Percentiles rank a stretch among this genome's conserved stretches.
Conservation (phyloP, 2,329 filamentous ascomycete genomes). For the Aspergillus fructus region DNA sequence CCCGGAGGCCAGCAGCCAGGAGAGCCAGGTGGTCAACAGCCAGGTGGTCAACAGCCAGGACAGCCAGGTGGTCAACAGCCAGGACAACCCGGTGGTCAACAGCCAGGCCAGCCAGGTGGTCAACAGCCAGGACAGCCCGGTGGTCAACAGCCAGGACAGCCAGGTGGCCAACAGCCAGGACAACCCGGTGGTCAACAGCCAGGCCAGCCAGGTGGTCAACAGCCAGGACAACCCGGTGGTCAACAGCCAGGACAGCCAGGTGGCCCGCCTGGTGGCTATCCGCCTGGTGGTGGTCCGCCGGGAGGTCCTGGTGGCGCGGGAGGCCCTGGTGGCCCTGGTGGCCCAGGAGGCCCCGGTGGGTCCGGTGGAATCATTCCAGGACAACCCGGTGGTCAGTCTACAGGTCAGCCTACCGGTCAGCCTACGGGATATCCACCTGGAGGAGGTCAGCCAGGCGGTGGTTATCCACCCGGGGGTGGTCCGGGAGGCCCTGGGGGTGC, state of each 20-base stretch:
- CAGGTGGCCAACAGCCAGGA: neutral
- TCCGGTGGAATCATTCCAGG: slow-evolving; percentile 9
- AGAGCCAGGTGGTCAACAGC: too few species aligned
- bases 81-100: neutral
- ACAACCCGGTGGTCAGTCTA: neutral
- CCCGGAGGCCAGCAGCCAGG: too few species aligned
- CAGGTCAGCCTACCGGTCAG: neutral
- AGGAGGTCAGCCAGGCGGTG: neutral
- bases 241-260: too few species aligned
- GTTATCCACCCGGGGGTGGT: neutral
- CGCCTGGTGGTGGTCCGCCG: too few species aligned
- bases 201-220: too few species aligned
- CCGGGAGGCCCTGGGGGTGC: neutral
- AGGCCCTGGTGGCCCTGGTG: too few species aligned
- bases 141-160: neutral
- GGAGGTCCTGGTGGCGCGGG: too few species aligned
- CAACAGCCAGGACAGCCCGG: neutral
- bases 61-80: neutral
- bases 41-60: too few species aligned
- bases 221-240: too few species aligned
- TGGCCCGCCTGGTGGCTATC: neutral
- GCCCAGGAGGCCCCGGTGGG: neutral
- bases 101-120: neutral
- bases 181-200: neutral
- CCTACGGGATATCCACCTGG: neutral